Evolutionary conservation across 306 rosid genomes (phyloP).

Genomic region (Malus fusca): DNA sequence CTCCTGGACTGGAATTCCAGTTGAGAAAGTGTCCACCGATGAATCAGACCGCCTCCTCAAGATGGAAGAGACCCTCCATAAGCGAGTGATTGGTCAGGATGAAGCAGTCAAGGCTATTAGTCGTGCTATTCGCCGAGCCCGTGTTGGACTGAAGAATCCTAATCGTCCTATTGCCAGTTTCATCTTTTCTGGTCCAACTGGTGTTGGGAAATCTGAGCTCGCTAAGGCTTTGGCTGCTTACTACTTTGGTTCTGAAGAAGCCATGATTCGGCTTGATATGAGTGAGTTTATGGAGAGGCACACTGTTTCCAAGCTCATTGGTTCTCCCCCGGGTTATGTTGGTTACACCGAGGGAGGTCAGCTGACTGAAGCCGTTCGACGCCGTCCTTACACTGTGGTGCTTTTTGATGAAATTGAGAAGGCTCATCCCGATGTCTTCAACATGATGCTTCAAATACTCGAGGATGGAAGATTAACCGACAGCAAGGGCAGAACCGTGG

Average conservation of each 20-base stretch:
- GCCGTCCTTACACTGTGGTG: constrained; percentile 90
- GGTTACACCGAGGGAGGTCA: constrained; percentile 98
- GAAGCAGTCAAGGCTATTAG: constrained; percentile 95
- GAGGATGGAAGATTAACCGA: constrained; percentile 96
- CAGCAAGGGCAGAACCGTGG: constrained; percentile 94
- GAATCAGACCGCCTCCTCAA: constrained; percentile 96
- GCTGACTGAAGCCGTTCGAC: constrained; percentile 92
- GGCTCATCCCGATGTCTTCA: constrained; percentile 95
- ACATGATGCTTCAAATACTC: constrained; percentile 96
- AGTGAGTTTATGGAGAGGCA: constrained; percentile 98
- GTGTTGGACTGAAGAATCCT: constrained; percentile 92
- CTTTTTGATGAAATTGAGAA: constrained; percentile 95
- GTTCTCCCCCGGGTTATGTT: constrained; percentile 96
- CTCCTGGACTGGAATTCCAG: constrained; percentile 96
- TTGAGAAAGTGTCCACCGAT: constrained; percentile 85
- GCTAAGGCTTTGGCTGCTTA: constrained; percentile 88
- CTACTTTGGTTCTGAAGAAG: constrained; percentile 93
- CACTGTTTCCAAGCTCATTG: constrained; percentile 87
- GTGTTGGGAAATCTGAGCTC: constrained; percentile 95
- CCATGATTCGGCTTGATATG: constrained; percentile 97
- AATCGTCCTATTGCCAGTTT: constrained; percentile 95
- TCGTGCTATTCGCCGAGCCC: constrained; percentile 88
- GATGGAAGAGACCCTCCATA: constrained; percentile 95
- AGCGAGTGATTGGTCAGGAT: constrained; percentile 81
- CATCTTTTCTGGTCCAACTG: constrained; percentile 96